phyloP scores from a whole-genome alignment of 2,329 filamentous ascomycete species.

The Sporothrix dimorphospora region DNA sequence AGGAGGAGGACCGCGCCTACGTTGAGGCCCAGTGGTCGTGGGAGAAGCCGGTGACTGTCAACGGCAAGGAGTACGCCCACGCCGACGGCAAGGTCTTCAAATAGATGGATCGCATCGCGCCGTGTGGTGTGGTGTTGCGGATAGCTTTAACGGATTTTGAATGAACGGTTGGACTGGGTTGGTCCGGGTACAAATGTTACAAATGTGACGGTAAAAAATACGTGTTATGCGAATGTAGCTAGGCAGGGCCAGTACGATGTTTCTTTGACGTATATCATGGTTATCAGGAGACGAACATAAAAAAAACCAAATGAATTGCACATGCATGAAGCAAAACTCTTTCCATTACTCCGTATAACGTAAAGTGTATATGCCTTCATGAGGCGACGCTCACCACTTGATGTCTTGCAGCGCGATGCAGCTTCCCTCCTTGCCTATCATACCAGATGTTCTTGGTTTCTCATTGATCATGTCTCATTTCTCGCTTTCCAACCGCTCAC shows the following conservation, averaged over 20 bases:
- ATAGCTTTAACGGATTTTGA: slow-evolving; percentile 2
- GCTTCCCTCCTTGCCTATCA: too few relatives aligned
- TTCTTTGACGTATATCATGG: slow-evolving; percentile 20
- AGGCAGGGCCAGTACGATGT: slow-evolving; percentile 23
- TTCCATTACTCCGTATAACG: not conserved
- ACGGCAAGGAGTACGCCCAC: slow-evolving; percentile 87
- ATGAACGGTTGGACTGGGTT: not conserved
- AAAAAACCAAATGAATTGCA: slow-evolving; percentile 5
- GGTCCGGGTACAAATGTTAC: not conserved
- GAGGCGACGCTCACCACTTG: not conserved
- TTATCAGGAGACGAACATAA: slow-evolving; percentile 22
- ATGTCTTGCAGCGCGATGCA: not conserved
- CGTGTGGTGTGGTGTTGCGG: not conserved
- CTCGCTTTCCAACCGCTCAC: too few relatives aligned
- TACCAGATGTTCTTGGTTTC: too few relatives aligned
- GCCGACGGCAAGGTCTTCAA: slow-evolving; percentile 99
- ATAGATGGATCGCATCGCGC: slow-evolving; percentile 57
- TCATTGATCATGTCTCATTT: too few relatives aligned
- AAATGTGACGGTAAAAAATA: slow-evolving; percentile 1
- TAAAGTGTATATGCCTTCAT: not conserved
- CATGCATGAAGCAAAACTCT: not conserved
- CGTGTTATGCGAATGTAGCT: slow-evolving; percentile 20
- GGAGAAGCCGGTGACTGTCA: slow-evolving; percentile 79
- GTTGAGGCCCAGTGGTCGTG: slow-evolving; percentile 88
- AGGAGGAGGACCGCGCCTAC: slow-evolving; percentile 80